Evolutionary conservation across 768 basidiomycete genomes (phyloP).

Genomic region (Tylopilus cervinicoccineus): DNA sequence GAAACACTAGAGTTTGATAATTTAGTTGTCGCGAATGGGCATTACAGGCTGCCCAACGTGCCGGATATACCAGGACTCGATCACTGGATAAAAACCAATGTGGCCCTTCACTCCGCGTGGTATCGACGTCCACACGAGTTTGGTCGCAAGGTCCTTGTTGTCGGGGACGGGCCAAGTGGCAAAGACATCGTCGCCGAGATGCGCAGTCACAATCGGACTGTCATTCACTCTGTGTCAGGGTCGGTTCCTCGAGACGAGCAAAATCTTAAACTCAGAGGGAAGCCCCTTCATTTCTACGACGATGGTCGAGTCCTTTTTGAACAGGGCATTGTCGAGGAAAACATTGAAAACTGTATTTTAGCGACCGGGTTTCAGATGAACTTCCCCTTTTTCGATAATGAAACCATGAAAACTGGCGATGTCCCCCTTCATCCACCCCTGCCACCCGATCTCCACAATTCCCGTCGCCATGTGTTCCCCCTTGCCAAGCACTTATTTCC

Average conservation of each 20-base stretch:
- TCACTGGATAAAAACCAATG: slow-evolving; percentile 49
- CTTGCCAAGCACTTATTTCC: slow-evolving; percentile 71
- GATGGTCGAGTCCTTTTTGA: slow-evolving; percentile 52
- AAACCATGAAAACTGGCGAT: slow-evolving; percentile 32
- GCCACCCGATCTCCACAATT: slow-evolving; percentile 54
- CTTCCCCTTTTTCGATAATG: slow-evolving; percentile 55
- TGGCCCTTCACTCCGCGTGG: slow-evolving; percentile 62
- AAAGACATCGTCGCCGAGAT: slow-evolving; percentile 64
- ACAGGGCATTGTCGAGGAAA: slow-evolving; percentile 51
- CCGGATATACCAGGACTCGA: slow-evolving; percentile 58
- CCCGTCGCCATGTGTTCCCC: slow-evolving; percentile 65
- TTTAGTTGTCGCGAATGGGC: slow-evolving; percentile 75
- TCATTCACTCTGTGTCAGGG: slow-evolving; percentile 55
- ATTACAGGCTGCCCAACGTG: slow-evolving; percentile 61
- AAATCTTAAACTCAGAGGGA: slow-evolving; percentile 39
- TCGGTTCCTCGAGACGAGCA: slow-evolving; percentile 30
- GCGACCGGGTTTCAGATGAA: slow-evolving; percentile 73
- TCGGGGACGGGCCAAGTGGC: slow-evolving; percentile 63
- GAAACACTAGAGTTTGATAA: slow-evolving; percentile 49
- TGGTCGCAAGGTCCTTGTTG: slow-evolving; percentile 41
- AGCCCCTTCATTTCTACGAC: slow-evolving; percentile 38
- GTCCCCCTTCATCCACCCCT: slow-evolving; percentile 48
- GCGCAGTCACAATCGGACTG: slow-evolving; percentile 35
- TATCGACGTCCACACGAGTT: slow-evolving; percentile 51
- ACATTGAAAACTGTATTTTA: slow-evolving; percentile 61